A percentile compares a stretch with the other conserved stretches of the same genome.
phyloP scores from a whole-genome alignment of 768 basidiomycete genomes.

The Naganishia vishniacii region DNA sequence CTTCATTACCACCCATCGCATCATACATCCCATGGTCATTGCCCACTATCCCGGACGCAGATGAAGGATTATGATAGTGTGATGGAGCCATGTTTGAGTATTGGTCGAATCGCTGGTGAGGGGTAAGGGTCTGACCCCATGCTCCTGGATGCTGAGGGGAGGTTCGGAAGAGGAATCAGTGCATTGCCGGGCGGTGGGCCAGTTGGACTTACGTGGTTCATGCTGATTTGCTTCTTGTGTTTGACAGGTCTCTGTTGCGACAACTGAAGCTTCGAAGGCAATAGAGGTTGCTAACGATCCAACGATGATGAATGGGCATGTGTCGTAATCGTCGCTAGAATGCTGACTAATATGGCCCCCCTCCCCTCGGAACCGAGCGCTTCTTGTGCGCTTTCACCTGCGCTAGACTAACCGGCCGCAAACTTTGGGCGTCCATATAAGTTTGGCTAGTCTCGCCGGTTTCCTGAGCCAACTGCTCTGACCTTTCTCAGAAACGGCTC shows the following conservation, averaged over 20 bases:
- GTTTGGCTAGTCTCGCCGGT: too few relatives aligned
- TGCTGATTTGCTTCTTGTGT: too few relatives aligned
- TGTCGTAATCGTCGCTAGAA: constrained; percentile 8
- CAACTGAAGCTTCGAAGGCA: neutral
- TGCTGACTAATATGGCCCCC: neutral
- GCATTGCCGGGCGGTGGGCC: neutral
- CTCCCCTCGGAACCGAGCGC: neutral
- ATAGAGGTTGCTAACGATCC: too few relatives aligned
- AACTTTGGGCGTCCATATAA: neutral
- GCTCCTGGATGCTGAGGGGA: constrained; percentile 37
- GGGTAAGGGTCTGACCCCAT: constrained; percentile 38
- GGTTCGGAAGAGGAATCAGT: neutral
- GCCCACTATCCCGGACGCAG: neutral
- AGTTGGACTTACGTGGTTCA: constrained; percentile 25
- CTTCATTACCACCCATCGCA: neutral
- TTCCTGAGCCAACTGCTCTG: too few relatives aligned
- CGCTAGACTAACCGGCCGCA: neutral
- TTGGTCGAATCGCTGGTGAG: constrained; percentile 24
- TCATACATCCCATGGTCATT: constrained; percentile 19
- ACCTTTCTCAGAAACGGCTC: neutral
- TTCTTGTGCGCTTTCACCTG: neutral
- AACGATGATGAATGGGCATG: neutral
- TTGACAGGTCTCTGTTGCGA: too few relatives aligned
- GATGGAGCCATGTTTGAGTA: constrained; percentile 15
- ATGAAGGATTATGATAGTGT: neutral